Percentiles rank a stretch among this genome's conserved stretches.
phyloP scores from a whole-genome alignment of 371 early-diverging fungal species.

The Lichtheimia ramosa region DNA sequence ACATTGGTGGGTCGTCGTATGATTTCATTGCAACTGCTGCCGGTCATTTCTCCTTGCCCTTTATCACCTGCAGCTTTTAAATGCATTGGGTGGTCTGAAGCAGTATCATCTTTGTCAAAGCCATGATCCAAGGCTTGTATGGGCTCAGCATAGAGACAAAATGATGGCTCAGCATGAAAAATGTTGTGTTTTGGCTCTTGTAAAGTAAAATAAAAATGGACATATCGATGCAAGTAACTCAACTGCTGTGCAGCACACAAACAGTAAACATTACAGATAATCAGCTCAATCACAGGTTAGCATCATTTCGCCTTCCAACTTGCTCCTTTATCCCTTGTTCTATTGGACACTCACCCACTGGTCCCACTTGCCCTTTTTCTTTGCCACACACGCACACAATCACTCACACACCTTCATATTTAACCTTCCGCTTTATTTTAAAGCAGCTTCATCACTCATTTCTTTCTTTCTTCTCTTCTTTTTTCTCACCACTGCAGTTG shows the following conservation, averaged over 20 bases:
- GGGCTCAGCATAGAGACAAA: too few relatives aligned
- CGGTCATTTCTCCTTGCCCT: neutral
- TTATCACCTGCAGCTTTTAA: neutral
- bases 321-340: neutral
- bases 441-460: neutral
- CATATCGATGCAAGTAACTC: slow-evolving; percentile 37
- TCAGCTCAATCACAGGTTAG: slow-evolving; percentile 10
- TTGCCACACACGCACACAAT: slow-evolving; percentile 3
- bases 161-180: too few relatives aligned
- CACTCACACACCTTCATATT: neutral
- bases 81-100: too few relatives aligned
- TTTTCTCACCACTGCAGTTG: neutral
- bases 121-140: too few relatives aligned
- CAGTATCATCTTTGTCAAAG: too few relatives aligned
- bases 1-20: too few relatives aligned
- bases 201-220: slow-evolving; percentile 11
- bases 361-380: slow-evolving; percentile 2
- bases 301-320: neutral
- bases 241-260: slow-evolving; percentile 32
- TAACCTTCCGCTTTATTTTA: slow-evolving; percentile 10
- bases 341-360: neutral
- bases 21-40: too few relatives aligned
- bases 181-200: neutral
- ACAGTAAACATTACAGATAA: slow-evolving; percentile 24
- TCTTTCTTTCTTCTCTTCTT: slow-evolving; percentile 9